Base-by-base conservation (phyloP, 352 stramenopile species). In the Phytophthora podocarpi region DNA sequence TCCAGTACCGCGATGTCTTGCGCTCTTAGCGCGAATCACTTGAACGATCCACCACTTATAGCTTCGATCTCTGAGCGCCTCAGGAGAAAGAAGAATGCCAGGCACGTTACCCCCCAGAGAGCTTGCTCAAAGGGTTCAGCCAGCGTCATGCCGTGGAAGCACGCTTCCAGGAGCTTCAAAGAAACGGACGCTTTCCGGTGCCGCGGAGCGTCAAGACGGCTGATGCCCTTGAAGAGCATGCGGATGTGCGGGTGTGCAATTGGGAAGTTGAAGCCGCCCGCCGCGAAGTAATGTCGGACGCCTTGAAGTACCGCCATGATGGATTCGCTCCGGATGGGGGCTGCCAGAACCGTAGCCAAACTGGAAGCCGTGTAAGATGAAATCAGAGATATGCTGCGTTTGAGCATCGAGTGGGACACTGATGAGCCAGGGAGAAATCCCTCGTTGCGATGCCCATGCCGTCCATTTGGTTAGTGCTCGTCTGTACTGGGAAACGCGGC, bases 51-150 rank as follows among this genome's bases (percentile, higher is more conserved):
- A 6, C 35, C 26, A 16, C 8, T 48, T 15, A 51, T 54, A 2
- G 36, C 34, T 5, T 57, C 36, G 4, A 62, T 58, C 12, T 61
- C 35, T 11, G 50, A 61, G 0, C 50, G 34, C n/a, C 43, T 20
- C 21, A 61, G n/a, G 1, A 64, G 37, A 13, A 52, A 64, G 23
- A 64, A 57, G 37, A 64, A 64, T 20, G 46, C n/a, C 27, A 68
- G 11, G 24, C 47, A 54, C 49, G 54, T 15, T 43, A 49, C 16
- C 55, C 45, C 55, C 36, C 20, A 49, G 15, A 58, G n/a, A 28
- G 32, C 39, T 65, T 58, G 55, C 32, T 48, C 45, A 32, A n/a
- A 56, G 28, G 37, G 40, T 11, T 37, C 27, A 5, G 37, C 12
- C 20, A 47, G 18, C 16, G 36, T 13, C 0, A 66, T 20, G 16